Evolutionary conservation across 83 land plant genomes (phyloP).

Genomic region (Picea abies): DNA sequence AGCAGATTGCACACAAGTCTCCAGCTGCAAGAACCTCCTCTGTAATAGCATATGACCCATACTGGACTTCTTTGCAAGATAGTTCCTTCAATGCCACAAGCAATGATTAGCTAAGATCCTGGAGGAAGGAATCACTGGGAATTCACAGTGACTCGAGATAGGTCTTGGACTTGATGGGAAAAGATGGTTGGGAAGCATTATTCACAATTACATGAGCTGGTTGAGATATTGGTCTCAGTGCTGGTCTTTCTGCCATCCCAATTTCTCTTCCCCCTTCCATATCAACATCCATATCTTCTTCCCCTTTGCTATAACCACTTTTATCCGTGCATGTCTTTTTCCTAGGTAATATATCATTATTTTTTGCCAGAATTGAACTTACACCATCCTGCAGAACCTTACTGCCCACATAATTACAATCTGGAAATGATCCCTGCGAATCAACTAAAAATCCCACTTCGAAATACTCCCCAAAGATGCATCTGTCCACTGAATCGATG

Average conservation of each 20-base stretch:
- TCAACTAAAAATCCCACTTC: not conserved
- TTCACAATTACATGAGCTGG: not conserved
- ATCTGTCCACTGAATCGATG: not conserved
- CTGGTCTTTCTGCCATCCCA: slow-evolving; percentile 5
- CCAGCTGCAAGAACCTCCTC: too few species aligned
- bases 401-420: slow-evolving; percentile 1
- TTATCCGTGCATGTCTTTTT: not conserved
- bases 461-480: slow-evolving; percentile 19
- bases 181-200: too few species aligned
- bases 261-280: slow-evolving; percentile 22
- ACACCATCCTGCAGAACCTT: not conserved
- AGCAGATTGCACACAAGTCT: too few species aligned
- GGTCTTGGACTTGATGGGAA: too few species aligned
- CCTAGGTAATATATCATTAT: not conserved
- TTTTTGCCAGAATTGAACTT: not conserved
- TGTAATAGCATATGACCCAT: too few species aligned
- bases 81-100: too few species aligned
- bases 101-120: not conserved
- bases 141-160: not conserved
- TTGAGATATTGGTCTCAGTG: slow-evolving; percentile 6
- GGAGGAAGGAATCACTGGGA: not conserved
- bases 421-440: slow-evolving; percentile 5
- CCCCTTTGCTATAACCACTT: slow-evolving; percentile 13
- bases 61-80: too few species aligned
- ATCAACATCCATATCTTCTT: slow-evolving; percentile 17